phyloP scores from a whole-genome alignment of 2,329 filamentous ascomycete species.

The Stemphylium beticola region DNA sequence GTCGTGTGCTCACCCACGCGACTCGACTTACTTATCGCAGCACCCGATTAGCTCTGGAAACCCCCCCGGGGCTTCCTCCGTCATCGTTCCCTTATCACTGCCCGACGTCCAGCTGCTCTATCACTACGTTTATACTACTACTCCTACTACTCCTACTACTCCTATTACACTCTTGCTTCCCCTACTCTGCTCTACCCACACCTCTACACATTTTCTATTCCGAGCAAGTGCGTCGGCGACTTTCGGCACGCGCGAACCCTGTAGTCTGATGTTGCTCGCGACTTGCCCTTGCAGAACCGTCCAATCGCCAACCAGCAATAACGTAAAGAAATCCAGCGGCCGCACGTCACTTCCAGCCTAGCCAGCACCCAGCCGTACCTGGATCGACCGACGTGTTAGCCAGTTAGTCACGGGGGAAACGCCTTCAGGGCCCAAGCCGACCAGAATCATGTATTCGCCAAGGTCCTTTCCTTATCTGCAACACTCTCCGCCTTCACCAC shows the following conservation, averaged over 20 bases:
- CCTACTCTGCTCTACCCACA: constrained; percentile 1
- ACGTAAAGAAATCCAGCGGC: constrained; percentile 42
- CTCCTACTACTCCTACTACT: not conserved
- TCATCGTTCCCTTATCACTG: constrained; percentile 12
- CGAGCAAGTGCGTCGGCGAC: constrained; percentile 11
- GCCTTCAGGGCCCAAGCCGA: constrained; percentile 30
- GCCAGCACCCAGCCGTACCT: constrained; percentile 22
- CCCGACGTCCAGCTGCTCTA: constrained; percentile 1
- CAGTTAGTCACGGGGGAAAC: constrained; percentile 36
- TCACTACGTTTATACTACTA: constrained; percentile 4
- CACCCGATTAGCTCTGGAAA: constrained; percentile 23
- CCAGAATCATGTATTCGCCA: constrained; percentile 53
- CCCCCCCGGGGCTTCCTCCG: constrained; percentile 5
- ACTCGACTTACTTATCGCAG: constrained; percentile 24
- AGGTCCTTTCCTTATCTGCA: constrained; percentile 53
- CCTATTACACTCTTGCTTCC: not conserved
- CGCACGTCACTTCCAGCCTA: constrained; percentile 39
- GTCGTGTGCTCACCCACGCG: constrained; percentile 26
- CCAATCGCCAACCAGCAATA: constrained; percentile 47
- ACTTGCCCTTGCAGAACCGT: constrained; percentile 27
- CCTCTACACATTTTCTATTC: not conserved
- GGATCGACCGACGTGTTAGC: constrained; percentile 12
- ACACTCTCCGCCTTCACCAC: constrained; percentile 44
- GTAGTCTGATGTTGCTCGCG: constrained; percentile 35
- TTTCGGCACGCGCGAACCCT: constrained; percentile 28